Base-by-base conservation (phyloP, 176 grass and related monocot species). In the Oryza glumipatula region DNA sequence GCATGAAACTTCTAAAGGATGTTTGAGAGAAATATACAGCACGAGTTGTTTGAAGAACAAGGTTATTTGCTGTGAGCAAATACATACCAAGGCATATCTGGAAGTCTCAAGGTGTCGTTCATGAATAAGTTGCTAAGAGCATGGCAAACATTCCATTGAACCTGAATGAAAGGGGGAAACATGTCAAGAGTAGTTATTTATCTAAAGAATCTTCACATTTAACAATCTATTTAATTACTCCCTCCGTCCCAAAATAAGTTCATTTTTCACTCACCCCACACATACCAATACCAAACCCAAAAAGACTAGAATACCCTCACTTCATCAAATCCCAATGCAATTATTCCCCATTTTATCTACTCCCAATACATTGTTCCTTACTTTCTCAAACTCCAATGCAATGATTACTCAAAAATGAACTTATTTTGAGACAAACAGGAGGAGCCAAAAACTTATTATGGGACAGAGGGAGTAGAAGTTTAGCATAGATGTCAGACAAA, bases 141-240 rank as follows among this genome's bases (percentile, higher is more conserved):
- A 92, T 98, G 95, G 49, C 95, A 98, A 79, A 98, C 95, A 93
- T 98, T 98, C 95, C 95, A 98, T 73, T 98, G 95, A 36, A 98
- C 95, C 95, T 98, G 88, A 73, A 93, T 76, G 61, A 78, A 78
- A 68, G 78, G 48, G 81, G 30, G 44, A 88, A 22, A 68, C 2
- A 88, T 66, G 83, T 47, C 33, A 71, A 82, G 76, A 52, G 65
- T 13, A 81, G 66, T 66, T 72, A 65, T 71, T 81, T 56, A 85
- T 30, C 78, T 73, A 4, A 77, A 82, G 10, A 72, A 82, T 71
- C 65, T 56, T 33, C 14, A 72, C 51, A 65, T 52, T 77, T 39
- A 56, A 76, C 82, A 71, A 65, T 33, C n/a, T 49, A 30, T 70
- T 72, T 67, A 48, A 28, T 48, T 63, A 21, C 15, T 35, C 33